Evolutionary conservation across 306 rosid genomes (phyloP).

Genomic region (barrel medic (Medicago truncatula)): DNA sequence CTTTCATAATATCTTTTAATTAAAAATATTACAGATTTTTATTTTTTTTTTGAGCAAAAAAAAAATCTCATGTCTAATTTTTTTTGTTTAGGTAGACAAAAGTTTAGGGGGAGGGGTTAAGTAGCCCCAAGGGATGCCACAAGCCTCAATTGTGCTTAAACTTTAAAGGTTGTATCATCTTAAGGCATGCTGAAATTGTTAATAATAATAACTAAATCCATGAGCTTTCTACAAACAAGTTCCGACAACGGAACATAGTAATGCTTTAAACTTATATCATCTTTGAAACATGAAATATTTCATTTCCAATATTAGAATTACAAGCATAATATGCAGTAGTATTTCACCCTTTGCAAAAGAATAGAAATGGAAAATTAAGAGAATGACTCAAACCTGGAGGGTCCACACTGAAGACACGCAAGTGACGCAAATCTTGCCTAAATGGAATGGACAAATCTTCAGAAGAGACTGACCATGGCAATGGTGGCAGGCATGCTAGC

Average conservation of each 20-base stretch:
- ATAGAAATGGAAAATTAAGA: constrained; percentile 26
- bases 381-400: constrained; percentile 80
- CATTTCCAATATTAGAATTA: constrained; percentile 18
- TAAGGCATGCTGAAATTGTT: neutral
- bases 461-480: constrained; percentile 93
- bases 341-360: constrained; percentile 22
- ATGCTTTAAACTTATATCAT: constrained; percentile 12
- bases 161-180: neutral
- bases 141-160: neutral
- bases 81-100: neutral
- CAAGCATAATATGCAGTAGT: constrained; percentile 9
- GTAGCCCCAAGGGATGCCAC: neutral
- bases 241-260: neutral
- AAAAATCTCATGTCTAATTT: neutral
- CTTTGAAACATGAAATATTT: constrained; percentile 26
- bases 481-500: constrained; percentile 92
- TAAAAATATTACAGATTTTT: neutral
- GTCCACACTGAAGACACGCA: constrained; percentile 88
- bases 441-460: constrained; percentile 76
- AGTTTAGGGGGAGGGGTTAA: neutral
- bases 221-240: neutral
- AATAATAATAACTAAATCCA: neutral
- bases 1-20: constrained; percentile 3
- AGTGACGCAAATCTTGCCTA: constrained; percentile 81
- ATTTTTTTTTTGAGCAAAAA: no score